These are phyloP conservation scores for Stipa capillata DNA, from an alignment of 176 grass and related monocot species.

Conservation along the genomic window DNA sequence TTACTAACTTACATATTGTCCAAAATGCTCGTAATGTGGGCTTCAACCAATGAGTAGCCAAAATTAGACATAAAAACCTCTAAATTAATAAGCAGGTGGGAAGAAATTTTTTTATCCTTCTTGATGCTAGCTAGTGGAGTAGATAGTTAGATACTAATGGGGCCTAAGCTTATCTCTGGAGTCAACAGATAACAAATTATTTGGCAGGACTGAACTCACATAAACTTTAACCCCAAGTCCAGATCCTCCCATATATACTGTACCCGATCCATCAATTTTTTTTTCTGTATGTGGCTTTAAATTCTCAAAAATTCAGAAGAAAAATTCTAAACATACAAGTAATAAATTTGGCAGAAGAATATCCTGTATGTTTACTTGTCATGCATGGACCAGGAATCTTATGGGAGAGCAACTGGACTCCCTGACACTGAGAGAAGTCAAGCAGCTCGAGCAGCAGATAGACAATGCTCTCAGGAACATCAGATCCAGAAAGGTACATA, in stretches of 20 bases:
- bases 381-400: slow-evolving; percentile 41
- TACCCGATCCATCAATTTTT: neutral
- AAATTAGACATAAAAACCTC: neutral
- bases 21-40: neutral
- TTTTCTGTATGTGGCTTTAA: neutral
- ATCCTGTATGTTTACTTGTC: neutral
- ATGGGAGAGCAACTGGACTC: slow-evolving; percentile 63
- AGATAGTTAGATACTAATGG: neutral
- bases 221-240: neutral
- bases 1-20: neutral
- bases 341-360: neutral
- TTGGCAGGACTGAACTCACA: neutral
- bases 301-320: neutral
- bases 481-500: slow-evolving; percentile 61
- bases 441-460: slow-evolving; percentile 65
- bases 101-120: neutral
- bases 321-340: neutral
- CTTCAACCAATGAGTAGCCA: neutral
- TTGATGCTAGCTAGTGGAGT: neutral
- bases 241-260: neutral
- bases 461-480: slow-evolving; percentile 39
- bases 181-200: neutral
- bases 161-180: neutral
- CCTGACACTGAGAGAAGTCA: slow-evolving; percentile 39
- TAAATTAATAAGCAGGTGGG: neutral